Conservation (phyloP, 2,329 filamentous ascomycete species). For the Trichothecium sympodiale region DNA sequence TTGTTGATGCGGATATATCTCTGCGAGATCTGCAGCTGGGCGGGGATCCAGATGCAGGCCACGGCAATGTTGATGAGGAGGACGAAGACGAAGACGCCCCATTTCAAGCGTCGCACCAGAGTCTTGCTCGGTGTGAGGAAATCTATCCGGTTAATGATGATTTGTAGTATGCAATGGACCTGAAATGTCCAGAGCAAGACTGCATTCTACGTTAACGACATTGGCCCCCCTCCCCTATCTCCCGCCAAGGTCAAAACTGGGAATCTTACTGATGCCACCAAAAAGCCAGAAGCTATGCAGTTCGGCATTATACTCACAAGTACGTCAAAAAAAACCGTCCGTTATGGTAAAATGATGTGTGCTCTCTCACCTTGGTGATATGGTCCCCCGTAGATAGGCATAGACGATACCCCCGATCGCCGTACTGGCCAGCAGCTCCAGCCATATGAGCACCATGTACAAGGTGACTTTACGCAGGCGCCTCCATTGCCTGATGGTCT, state of each 20-base stretch:
- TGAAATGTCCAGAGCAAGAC: conserved; percentile 25
- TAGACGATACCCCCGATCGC: conserved; percentile 23
- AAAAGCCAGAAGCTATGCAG: too few relatives aligned
- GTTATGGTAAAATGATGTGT: too few relatives aligned
- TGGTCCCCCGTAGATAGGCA: conserved; percentile 20
- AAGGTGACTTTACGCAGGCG: conserved; percentile 19
- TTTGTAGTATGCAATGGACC: conserved; percentile 39
- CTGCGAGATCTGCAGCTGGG: conserved; percentile 29
- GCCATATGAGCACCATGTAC: conserved; percentile 29
- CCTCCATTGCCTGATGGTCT: conserved; percentile 19
- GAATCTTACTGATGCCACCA: too few relatives aligned
- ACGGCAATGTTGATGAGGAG: conserved; percentile 38
- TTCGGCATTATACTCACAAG: too few relatives aligned
- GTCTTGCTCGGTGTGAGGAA: conserved; percentile 29
- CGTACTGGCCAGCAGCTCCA: conserved; percentile 22
- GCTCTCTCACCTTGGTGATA: conserved; percentile 6
- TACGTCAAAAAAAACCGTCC: too few relatives aligned
- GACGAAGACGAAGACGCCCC: conserved; percentile 31
- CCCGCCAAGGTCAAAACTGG: too few relatives aligned
- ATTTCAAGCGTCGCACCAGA: conserved; percentile 27
- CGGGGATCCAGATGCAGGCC: conserved; percentile 43
- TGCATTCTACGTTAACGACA: background rate
- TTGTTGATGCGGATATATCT: conserved; percentile 32
- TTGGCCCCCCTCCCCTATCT: too few relatives aligned
- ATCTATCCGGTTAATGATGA: conserved; percentile 41